A percentile compares a stretch with the other conserved stretches of the same genome.
These are phyloP conservation scores for Jimgerdemannia flammicorona DNA, from an alignment of 192 early-diverging fungal species.

Conservation along the genomic window DNA sequence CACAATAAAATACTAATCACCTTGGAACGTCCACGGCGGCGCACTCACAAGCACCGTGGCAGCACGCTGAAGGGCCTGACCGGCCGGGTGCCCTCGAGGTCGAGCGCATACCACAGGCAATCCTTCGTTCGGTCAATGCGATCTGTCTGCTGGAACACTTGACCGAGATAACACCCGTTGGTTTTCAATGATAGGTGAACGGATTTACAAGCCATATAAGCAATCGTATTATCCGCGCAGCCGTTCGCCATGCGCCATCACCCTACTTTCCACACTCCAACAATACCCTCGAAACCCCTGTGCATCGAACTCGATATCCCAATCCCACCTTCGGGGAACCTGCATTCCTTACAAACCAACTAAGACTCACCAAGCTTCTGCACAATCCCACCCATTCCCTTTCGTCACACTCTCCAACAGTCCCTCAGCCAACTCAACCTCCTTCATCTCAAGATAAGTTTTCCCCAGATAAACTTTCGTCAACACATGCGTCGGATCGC, in stretches of 20 bases:
- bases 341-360: too few species aligned
- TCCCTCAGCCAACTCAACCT: slow-evolving; percentile 48
- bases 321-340: too few species aligned
- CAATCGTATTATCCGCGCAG: too few species aligned
- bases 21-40: neutral
- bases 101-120: slow-evolving; percentile 57
- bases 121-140: slow-evolving; percentile 44
- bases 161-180: slow-evolving; percentile 41
- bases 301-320: too few species aligned
- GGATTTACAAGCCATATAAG: neutral
- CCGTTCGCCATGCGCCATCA: too few species aligned
- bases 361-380: slow-evolving; percentile 52
- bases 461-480: slow-evolving; percentile 42
- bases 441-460: slow-evolving; percentile 36
- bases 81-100: slow-evolving; percentile 49
- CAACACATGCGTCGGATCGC: slow-evolving; percentile 37
- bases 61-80: slow-evolving; percentile 43
- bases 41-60: slow-evolving; percentile 28
- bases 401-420: slow-evolving; percentile 45
- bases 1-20: too few species aligned
- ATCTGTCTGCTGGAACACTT: slow-evolving; percentile 39
- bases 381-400: slow-evolving; percentile 54
- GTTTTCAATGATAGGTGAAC: neutral
- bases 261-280: too few species aligned
- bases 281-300: too few species aligned